Percentiles rank a stretch among this genome's conserved stretches.
Evolutionary conservation across 805 yeast species (phyloP).

Genomic region (Candida sithepensis): DNA sequence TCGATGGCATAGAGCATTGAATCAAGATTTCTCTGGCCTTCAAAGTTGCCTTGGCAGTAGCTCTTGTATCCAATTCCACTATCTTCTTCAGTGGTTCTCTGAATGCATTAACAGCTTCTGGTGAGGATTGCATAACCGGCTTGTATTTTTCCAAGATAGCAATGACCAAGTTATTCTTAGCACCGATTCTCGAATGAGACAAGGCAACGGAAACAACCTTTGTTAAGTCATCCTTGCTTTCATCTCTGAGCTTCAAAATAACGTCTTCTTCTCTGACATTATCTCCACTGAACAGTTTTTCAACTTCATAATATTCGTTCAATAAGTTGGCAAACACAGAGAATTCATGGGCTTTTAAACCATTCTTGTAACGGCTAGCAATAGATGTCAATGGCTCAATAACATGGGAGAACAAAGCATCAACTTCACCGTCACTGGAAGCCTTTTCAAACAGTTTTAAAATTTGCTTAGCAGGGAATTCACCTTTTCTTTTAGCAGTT

Average conservation of each 20-base stretch:
- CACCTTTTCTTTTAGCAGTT: slow-evolving; percentile 60
- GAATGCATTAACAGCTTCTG: slow-evolving; percentile 63
- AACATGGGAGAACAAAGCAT: slow-evolving; percentile 49
- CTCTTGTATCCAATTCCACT: slow-evolving; percentile 85
- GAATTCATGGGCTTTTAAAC: slow-evolving; percentile 82
- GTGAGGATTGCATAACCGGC: slow-evolving; percentile 68
- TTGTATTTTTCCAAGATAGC: slow-evolving; percentile 83
- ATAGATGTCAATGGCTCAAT: slow-evolving; percentile 73
- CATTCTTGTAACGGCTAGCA: slow-evolving; percentile 66
- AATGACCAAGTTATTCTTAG: slow-evolving; percentile 84
- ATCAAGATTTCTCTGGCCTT: slow-evolving; percentile 95
- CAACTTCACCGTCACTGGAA: slow-evolving; percentile 43
- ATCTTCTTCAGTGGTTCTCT: slow-evolving; percentile 70
- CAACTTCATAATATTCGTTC: slow-evolving; percentile 72
- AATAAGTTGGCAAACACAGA: slow-evolving; percentile 66
- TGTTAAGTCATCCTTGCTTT: slow-evolving; percentile 68
- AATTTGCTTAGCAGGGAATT: slow-evolving; percentile 91
- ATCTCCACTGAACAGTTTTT: slow-evolving; percentile 71
- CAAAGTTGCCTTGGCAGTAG: slow-evolving; percentile 88
- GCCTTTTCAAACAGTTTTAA: slow-evolving; percentile 67
- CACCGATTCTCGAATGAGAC: slow-evolving; percentile 90
- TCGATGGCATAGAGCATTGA: slow-evolving; percentile 95
- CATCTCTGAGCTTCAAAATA: slow-evolving; percentile 81
- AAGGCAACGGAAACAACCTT: slow-evolving; percentile 70
- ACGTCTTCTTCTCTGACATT: slow-evolving; percentile 85